Percentiles rank a stretch among this genome's conserved stretches.
These are phyloP conservation scores for Melampsora americana DNA, from an alignment of 1,284 basidiomycete species.

Conservation along the genomic window DNA sequence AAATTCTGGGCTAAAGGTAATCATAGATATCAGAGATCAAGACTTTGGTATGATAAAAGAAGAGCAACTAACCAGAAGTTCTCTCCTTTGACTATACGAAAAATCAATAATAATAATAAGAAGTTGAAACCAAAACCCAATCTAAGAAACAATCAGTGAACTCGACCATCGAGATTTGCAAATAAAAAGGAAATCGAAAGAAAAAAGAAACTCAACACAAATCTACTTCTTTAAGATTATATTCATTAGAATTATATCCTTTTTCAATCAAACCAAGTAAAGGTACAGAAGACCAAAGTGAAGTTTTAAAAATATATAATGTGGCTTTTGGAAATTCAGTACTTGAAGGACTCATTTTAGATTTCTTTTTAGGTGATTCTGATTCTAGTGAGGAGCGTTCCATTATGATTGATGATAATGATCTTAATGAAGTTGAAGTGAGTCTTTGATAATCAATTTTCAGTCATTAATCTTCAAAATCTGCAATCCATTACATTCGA, in stretches of 20 bases:
- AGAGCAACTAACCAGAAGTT: background rate
- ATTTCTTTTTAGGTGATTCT: no score
- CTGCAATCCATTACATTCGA: no score
- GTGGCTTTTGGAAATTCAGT: background rate
- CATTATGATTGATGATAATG: no score
- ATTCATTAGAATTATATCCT: background rate
- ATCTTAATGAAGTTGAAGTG: no score
- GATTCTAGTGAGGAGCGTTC: no score
- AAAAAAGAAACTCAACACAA: background rate
- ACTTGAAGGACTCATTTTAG: background rate
- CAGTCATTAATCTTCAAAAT: no score
- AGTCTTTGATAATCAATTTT: no score
- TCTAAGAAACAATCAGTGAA: background rate
- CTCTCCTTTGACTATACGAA: constrained; percentile 1
- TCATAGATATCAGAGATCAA: background rate
- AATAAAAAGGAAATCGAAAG: background rate
- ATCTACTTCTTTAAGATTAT: constrained; percentile 1
- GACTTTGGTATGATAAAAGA: background rate
- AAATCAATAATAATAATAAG: no score
- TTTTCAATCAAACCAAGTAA: constrained; percentile 4
- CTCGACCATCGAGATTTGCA: background rate
- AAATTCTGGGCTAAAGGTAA: constrained; percentile 2
- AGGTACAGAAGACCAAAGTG: background rate
- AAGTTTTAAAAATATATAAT: background rate
- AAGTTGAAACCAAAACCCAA: background rate